Evolutionary conservation across 2,329 filamentous ascomycete genomes (phyloP), one percentile per base, ranked within the genome.

Genomic region (Ascochyta fabae): DNA sequence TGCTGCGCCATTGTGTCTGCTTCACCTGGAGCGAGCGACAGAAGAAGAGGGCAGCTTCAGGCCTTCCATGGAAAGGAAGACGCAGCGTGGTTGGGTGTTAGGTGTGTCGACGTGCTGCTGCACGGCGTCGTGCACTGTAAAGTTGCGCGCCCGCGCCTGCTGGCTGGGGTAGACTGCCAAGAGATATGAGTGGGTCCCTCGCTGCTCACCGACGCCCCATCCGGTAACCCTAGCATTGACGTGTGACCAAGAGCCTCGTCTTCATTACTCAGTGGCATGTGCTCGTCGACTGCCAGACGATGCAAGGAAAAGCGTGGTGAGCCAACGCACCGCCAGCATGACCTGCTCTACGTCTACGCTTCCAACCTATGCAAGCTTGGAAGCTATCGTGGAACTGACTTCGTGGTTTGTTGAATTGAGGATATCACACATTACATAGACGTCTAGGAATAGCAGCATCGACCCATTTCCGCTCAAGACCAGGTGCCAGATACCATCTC

Each of bases 1-100:
- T 71, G 73, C 67, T 74, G 71, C 64, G 68, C 68, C 72, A 75
- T 75, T 50, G 63, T 71, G 67, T 65, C 62, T 65, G 64, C 69
- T 73, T 74, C 72, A 74, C 67, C 69, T 60, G 64, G 66, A 69
- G 69, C 69, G 61, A 64, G 60, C 67, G 61, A 61, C 69, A 65
- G 66, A 59, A 61, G 59, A 56, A 59, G 56, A 50, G 44, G 35
- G 27, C 47, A 53, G 56, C 48, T 59, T 52, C n/a, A 58, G 43
- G 62, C 57, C 68, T 67, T 71, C 73, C 73, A 75, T 75, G 67
- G 62, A 72, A 66, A 62, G 65, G 65, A 61, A 59, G 60, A 52
- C 42, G 43, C 41, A 50, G 53, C 33, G 40, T 36, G 26, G 47
- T 19, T 19, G 24, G 31, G 19, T 38, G 31, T 19, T 19, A 2